A percentile compares a stretch with the other conserved stretches of the same genome.
These are phyloP conservation scores for Barnettozyma wickerhamii DNA, from an alignment of 805 yeast genomes.

Conservation along the genomic window DNA sequence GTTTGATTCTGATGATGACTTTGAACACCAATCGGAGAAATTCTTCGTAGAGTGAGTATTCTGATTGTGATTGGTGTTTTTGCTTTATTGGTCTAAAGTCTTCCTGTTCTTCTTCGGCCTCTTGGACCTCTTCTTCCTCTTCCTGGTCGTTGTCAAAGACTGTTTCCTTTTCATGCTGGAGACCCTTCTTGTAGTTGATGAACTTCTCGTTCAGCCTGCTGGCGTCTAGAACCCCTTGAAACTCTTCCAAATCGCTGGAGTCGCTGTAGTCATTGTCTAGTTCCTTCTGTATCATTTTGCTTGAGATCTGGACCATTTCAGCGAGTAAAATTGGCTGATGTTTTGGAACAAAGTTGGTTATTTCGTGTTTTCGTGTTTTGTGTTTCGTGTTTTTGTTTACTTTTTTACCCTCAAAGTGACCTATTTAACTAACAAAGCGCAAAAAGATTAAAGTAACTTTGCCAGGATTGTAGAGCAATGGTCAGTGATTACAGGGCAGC, in stretches of 20 bases:
- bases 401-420: too few species aligned
- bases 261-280: not conserved
- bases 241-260: not conserved
- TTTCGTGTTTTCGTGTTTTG: not conserved
- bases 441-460: too few species aligned
- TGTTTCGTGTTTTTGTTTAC: not conserved
- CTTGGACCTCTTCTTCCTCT: not conserved
- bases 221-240: not conserved
- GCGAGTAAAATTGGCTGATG: not conserved
- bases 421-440: too few species aligned
- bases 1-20: constrained; percentile 1
- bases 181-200: not conserved
- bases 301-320: not conserved
- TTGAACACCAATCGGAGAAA: constrained; percentile 2
- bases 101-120: not conserved
- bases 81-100: too few species aligned
- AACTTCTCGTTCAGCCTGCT: not conserved
- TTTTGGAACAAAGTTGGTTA: not conserved
- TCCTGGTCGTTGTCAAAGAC: not conserved
- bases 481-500: too few species aligned
- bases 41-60: not conserved
- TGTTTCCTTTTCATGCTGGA: not conserved
- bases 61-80: too few species aligned
- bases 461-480: too few species aligned
- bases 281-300: not conserved